Base-by-base conservation (phyloP, 164 flowering plant genomes). In the Litsea cubeba region DNA sequence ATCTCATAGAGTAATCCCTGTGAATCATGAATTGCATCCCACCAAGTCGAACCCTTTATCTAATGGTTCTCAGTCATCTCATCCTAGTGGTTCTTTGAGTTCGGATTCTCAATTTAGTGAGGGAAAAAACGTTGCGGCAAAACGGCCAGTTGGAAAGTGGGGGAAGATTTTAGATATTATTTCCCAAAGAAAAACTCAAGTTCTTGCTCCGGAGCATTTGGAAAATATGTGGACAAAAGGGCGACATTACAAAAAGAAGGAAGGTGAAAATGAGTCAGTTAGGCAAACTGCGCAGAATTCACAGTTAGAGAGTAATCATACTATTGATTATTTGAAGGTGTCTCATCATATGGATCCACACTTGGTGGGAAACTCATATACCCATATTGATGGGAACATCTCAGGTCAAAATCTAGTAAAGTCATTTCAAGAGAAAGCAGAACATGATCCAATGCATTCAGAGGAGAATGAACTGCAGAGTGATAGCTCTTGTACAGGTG, bases 211-310 rank as follows among this genome's bases (percentile, higher is more conserved):
- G 11, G 97, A 96, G 76, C 78, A 96, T 84, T 88, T 93, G 81
- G 98, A 96, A 32, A 93, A 92, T 82, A 87, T 94, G 95, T 96
- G 99, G 99, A 71, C 99, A 14, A 94, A 91, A 79, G 98, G 98
- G 68, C 82, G 87, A 81, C 82, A 92, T 78, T 96, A 90, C 82
- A 89, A 63, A 79, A 88, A 87, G 72, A 88, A 87, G 72, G 92
- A 87, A 63, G 81, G 78, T 72, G 78, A 72, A 69, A 82, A 76
- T 76, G 77, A 28, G 74, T 32, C 76, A 6, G 72, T 22, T 22
- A 88, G 82, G 70, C 84, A 87, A 70, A 81, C 68, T 32, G 54
- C 76, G 18, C 76, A 79, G 65, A 77, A 74, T 72, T 72, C 81
- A 50, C 69, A 76, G 7, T 72, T 18, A 3, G 84, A 80, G 30